Evolutionary conservation across 2,329 filamentous ascomycete genomes (phyloP).

Genomic region (Pseudogymnoascus sp.): DNA sequence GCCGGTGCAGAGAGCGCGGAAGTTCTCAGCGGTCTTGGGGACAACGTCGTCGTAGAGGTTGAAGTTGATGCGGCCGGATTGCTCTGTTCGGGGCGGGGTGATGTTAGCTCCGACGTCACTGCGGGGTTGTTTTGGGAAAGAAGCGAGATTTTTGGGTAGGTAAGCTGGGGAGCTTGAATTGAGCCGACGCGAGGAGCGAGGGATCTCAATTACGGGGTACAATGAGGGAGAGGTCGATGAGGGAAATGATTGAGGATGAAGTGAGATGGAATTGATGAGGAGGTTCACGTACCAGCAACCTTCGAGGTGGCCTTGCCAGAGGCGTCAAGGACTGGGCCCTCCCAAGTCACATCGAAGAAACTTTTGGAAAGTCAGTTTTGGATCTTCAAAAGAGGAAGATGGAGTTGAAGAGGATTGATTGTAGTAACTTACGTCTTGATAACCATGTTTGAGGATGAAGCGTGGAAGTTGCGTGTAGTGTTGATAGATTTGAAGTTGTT

Average conservation of each 20-base stretch:
- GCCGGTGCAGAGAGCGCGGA: conserved; percentile 72
- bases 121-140: conserved; percentile 12
- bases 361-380: conserved; percentile 28
- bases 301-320: conserved; percentile 44
- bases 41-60: conserved; percentile 77
- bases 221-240: neutral
- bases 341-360: conserved; percentile 67
- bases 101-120: conserved; percentile 18
- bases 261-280: conserved; percentile 16
- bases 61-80: conserved; percentile 77
- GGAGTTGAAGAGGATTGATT: conserved; percentile 14
- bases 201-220: neutral
- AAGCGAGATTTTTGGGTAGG: conserved; percentile 11
- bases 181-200: neutral
- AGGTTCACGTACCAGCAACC: conserved; percentile 48
- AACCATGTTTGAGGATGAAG: conserved; percentile 65
- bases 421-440: conserved; percentile 54
- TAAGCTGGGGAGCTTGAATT: conserved; percentile 15
- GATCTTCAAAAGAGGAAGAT: conserved; percentile 10
- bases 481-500: conserved; percentile 31
- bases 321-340: conserved; percentile 60
- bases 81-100: conserved; percentile 35
- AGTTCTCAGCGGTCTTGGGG: conserved; percentile 82
- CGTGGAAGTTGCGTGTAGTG: conserved; percentile 44
- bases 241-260: conserved; percentile 1